Conservation (phyloP, 306 rosid species). For the Cicer chorassanicum region DNA sequence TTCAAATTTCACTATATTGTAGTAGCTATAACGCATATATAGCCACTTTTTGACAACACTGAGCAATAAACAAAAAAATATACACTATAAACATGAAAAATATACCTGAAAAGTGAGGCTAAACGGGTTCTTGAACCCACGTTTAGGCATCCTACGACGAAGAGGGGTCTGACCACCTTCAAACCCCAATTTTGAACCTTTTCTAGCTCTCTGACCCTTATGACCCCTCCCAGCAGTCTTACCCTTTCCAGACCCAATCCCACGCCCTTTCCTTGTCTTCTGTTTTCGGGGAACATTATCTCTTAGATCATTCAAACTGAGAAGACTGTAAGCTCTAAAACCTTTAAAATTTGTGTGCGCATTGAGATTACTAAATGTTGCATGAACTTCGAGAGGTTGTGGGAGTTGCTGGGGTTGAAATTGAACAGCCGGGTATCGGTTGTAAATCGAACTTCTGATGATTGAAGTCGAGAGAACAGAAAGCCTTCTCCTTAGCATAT, state of each 20-base stretch:
- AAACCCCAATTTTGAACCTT: slow-evolving; percentile 77
- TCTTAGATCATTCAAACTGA: slow-evolving; percentile 88
- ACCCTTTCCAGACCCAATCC: slow-evolving; percentile 97
- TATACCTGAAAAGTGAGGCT: slow-evolving; percentile 87
- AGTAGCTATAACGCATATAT: too few species aligned
- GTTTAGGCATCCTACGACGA: slow-evolving; percentile 88
- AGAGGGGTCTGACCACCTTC: slow-evolving; percentile 99
- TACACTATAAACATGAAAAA: slow-evolving; percentile 13
- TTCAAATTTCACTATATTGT: too few species aligned
- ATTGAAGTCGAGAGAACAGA: slow-evolving; percentile 48
- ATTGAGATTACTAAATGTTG: slow-evolving; percentile 22
- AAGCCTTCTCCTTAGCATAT: slow-evolving; percentile 56
- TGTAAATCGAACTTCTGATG: slow-evolving; percentile 40
- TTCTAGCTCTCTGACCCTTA: slow-evolving; percentile 94
- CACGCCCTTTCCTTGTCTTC: slow-evolving; percentile 91
- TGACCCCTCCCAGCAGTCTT: slow-evolving; percentile 99
- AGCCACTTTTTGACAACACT: too few species aligned
- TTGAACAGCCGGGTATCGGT: slow-evolving; percentile 34
- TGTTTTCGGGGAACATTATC: slow-evolving; percentile 87
- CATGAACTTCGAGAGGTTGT: slow-evolving; percentile 26
- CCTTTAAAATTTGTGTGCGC: slow-evolving; percentile 42
- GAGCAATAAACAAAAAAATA: slow-evolving; percentile 26
- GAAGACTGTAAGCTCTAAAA: slow-evolving; percentile 76
- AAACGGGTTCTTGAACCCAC: slow-evolving; percentile 91
- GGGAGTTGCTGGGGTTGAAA: slow-evolving; percentile 37